Evolutionary conservation across 495 filamentous ascomycete genomes (phyloP).

Genomic region (Podospora appendiculata): DNA sequence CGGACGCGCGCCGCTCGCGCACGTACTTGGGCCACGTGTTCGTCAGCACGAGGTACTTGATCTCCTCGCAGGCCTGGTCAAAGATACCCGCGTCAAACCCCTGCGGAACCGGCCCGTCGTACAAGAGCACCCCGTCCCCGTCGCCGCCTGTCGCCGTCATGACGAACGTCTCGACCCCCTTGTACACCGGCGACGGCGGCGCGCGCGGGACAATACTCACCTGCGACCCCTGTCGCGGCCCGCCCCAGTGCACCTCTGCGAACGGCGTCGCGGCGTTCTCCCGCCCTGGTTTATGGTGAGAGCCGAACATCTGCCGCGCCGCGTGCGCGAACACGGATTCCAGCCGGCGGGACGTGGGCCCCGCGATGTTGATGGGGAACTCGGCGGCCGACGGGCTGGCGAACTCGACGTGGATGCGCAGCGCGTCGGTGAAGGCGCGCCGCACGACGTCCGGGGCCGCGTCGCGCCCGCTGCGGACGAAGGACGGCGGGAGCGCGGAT

Average conservation of each 20-base stretch:
- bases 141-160: neutral
- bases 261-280: slow-evolving; percentile 14
- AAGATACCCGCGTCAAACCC: slow-evolving; percentile 48
- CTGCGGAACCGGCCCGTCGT: slow-evolving; percentile 34
- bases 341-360: slow-evolving; percentile 20
- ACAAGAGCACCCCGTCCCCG: slow-evolving; percentile 4
- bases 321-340: slow-evolving; percentile 25
- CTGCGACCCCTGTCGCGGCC: slow-evolving; percentile 4
- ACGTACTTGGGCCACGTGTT: slow-evolving; percentile 68
- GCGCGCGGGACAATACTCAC: slow-evolving; percentile 8
- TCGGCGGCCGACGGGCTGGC: slow-evolving; percentile 48
- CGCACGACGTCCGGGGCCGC: slow-evolving; percentile 13
- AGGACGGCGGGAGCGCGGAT: slow-evolving; percentile 12
- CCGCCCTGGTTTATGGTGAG: neutral
- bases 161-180: slow-evolving; percentile 6
- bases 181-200: neutral
- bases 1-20: slow-evolving; percentile 19
- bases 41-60: slow-evolving; percentile 62
- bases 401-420: slow-evolving; percentile 51
- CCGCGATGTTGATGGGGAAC: slow-evolving; percentile 56
- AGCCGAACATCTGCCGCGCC: slow-evolving; percentile 12
- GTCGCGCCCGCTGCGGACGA: slow-evolving; percentile 12
- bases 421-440: slow-evolving; percentile 42
- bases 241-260: slow-evolving; percentile 7
- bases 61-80: slow-evolving; percentile 49